Evolutionary conservation across 768 basidiomycete species (phyloP), one percentile per base, ranked within the genome.

Genomic region (Phylloporus arenicola): DNA sequence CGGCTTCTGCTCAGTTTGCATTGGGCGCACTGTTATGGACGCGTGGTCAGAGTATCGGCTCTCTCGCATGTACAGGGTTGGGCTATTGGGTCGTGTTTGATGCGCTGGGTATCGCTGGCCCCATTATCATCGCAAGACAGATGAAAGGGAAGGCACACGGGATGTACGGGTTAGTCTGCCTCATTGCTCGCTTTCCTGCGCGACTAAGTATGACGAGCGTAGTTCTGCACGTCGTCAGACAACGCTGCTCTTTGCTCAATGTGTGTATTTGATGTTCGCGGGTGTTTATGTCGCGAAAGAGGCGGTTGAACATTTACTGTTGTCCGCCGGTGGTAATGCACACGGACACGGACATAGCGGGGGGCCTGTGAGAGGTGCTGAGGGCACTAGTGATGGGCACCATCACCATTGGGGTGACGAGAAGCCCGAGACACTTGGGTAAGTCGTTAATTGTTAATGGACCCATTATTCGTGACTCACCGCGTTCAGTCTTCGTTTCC

Each of bases 71-170:
- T 48, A 95, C 95, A 1, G 96, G 92, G 0, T 68, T 99, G 16
- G 96, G 95, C 0, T 99, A 99, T 64, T 88, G 95, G 83, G 83
- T 95, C 20, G 92, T 97, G 2, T 99, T 97, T 62, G 95, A 98
- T 64, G 80, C 92, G 3, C 74, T 93, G 54, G 94, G 94, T 0
- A 78, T 95, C 65, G 17, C 65, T 86, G 20, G 74, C 68, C 37
- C 64, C 30, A 55, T 51, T 7, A 50, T 64, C 7, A 53, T 67
- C 17, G 60, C 62, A 69, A 70, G 22, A 73, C 77, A 19, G 65
- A 67, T 81, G 42, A 68, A 41, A 43, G 53, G 43, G 10, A 59
- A 53, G 20, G 25, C 61, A 14, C 58, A 70, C 20, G 67, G 73
- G 50, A 67, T 73, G 59, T 92, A 73, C 60, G 88, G 79, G 84